Evolutionary conservation across 495 filamentous ascomycete genomes (phyloP), one percentile per base, ranked within the genome.

Genomic region (Trypethelium eluteriae): DNA sequence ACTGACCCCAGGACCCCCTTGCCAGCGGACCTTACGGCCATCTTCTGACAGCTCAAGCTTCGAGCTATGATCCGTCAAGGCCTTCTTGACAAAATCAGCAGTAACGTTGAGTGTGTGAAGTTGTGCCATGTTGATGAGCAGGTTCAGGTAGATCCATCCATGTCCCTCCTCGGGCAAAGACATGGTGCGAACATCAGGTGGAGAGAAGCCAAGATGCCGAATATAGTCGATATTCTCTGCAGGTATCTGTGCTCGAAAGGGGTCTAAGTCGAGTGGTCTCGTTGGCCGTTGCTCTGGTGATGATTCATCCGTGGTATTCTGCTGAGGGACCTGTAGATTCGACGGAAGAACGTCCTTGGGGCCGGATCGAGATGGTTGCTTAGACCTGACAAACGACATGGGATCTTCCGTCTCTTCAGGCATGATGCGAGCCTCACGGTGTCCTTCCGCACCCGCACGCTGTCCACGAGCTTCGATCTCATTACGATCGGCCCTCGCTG

Each of bases 141-240:
- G 77, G 70, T 92, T 92, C n/a, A 93, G 81, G 70, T 90, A 92
- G 12, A 93, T 83, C 89, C 89, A 93, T 16, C 87, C 88, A 65
- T 79, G 74, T n/a, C 72, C 76, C 11, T 78, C 77, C 50, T 67
- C 69, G 3, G 62, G 71, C 9, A 66, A 25, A 3, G 84, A 81
- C 14, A 76, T 78, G 16, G 81, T 77, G 41, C 79, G 78, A 38
- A 82, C 77, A 67, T 87, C 80, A 1, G 81, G 82, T 46, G 82
- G 80, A 0, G 83, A 83, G 34, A 89, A 74, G 14, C 87, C 86
- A 3, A 93, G 77, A 75, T 89, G 88, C 34, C 84, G 82, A 64
- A 92, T 86, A 72, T 92, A 92, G 14, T 87, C 79, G 69, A 92
- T 83, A 70, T 91, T 92, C 39, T 93, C 87, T 18, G 79, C 80